Evolutionary conservation across 768 basidiomycete genomes (phyloP).

Genomic region (Dendrothele bispora): DNA sequence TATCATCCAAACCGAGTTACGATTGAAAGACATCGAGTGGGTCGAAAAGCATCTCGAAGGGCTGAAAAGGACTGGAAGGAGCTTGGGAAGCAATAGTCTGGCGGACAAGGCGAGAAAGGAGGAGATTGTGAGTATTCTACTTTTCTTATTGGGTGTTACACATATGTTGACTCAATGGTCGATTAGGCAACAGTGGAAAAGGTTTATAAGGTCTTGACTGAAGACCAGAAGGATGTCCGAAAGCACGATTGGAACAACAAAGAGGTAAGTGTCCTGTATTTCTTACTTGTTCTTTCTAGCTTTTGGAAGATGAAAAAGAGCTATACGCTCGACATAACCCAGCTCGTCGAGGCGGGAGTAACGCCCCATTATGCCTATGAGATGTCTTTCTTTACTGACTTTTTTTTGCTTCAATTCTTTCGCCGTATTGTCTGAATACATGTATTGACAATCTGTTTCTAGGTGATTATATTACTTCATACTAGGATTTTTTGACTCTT

Average conservation of each 20-base stretch:
- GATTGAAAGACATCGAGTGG: conserved; percentile 99
- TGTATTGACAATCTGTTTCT: background rate
- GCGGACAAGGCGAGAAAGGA: conserved; percentile 97
- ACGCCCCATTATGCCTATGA: conserved; percentile 71
- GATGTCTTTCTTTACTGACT: conserved; percentile 46
- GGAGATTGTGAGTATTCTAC: conserved; percentile 67
- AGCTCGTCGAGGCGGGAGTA: conserved; percentile 88
- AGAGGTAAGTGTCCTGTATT: conserved; percentile 63
- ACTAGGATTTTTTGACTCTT: background rate
- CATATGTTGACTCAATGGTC: conserved; percentile 14
- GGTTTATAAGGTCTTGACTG: conserved; percentile 73
- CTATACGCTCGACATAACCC: conserved; percentile 75
- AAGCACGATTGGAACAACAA: conserved; percentile 95
- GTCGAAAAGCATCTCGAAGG: conserved; percentile 86
- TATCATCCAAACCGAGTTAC: conserved; percentile 92
- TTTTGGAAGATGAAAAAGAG: conserved; percentile 68
- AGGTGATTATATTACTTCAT: conserved; percentile 10
- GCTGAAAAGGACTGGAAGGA: conserved; percentile 71
- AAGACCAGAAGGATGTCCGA: conserved; percentile 85
- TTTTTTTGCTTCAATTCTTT: conserved; percentile 8
- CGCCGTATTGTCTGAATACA: conserved; percentile 12
- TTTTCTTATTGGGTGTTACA: background rate
- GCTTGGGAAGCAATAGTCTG: conserved; percentile 72
- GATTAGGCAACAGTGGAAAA: conserved; percentile 81
- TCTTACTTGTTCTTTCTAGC: conserved; percentile 7